Evolutionary conservation across 2,329 filamentous ascomycete species (phyloP).

Genomic region (Claviceps sp.): DNA sequence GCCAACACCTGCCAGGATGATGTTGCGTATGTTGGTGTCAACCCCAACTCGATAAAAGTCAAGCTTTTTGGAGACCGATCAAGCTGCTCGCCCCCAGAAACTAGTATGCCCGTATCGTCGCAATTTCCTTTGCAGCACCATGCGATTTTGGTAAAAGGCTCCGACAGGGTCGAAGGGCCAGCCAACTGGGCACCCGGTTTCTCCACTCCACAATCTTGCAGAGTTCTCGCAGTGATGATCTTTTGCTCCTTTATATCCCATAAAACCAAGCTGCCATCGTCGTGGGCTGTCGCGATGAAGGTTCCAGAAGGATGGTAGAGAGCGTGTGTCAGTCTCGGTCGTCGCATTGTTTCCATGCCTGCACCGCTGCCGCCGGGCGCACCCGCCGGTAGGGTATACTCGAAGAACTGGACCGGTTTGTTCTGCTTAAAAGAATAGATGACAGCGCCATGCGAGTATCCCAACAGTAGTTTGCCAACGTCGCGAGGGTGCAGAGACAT

Average conservation of each 20-base stretch:
- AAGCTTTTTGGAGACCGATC: constrained; percentile 60
- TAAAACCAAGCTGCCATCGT: constrained; percentile 82
- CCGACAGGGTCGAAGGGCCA: constrained; percentile 45
- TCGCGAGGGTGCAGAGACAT: constrained; percentile 83
- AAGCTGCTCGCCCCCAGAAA: constrained; percentile 66
- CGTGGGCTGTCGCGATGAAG: constrained; percentile 74
- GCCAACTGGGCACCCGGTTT: constrained; percentile 41
- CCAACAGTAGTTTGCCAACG: constrained; percentile 80
- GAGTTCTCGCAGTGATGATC: constrained; percentile 68
- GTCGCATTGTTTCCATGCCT: constrained; percentile 47
- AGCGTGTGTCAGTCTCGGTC: constrained; percentile 67
- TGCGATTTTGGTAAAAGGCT: constrained; percentile 63
- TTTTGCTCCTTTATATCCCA: constrained; percentile 89
- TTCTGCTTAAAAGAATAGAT: constrained; percentile 94
- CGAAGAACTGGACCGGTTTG: constrained; percentile 61
- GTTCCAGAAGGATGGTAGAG: constrained; percentile 92
- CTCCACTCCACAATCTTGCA: constrained; percentile 62
- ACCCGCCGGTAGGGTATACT: constrained; percentile 69
- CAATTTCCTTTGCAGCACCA: constrained; percentile 95
- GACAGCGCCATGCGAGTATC: constrained; percentile 78
- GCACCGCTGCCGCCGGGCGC: constrained; percentile 70
- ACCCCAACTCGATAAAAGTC: constrained; percentile 79
- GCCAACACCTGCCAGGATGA: constrained; percentile 76
- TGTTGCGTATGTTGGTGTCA: constrained; percentile 82
- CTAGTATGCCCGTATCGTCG: constrained; percentile 79